Base-by-base conservation (phyloP, 257 asterid genomes). In the Marsdenia floribunda region DNA sequence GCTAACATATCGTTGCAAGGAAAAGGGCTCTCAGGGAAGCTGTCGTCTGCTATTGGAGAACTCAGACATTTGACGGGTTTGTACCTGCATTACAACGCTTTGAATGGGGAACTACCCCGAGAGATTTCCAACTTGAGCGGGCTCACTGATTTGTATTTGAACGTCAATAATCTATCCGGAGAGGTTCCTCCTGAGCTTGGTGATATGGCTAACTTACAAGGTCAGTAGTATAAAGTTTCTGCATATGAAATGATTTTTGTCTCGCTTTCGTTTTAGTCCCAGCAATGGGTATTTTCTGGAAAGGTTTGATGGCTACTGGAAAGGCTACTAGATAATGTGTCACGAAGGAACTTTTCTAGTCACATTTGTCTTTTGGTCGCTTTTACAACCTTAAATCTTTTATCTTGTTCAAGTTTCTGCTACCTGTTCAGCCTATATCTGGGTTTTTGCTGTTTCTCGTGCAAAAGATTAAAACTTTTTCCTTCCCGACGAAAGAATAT, bases 1-100 rank as follows among this genome's bases (percentile, higher is more conserved):
- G 89, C 91, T 12, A 93, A 93, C 80, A 88, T 93, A 75, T 89
- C 98, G 0, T 80, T 93, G 82, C 98, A 93, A 85, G 97, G 97
- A 1, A 93, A 87, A 83, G 90, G 97, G 55, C 97, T 93, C 66
- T 78, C 88, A 69, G 98, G 98, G 77, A 91, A 86, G 71, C 76
- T 93, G 13, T 88, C 96, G 11, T 90, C 96, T 59, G 89, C 90
- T 63, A 72, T 93, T 38, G 93, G 89, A 18, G 86, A 85, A 63
- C 87, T 93, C 68, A 73, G 70, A 66, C 91, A 90, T 75, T 81
- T 93, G 89, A 88, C 97, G 4, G 96, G 96, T 2, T 81, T 93
- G 80, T 93, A 91, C 76, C 85, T 93, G 91, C 98, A 93, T 79
- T 93, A 88, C 80, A 93, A 93, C 44, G 83, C 93, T 9, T 75